Conservation (phyloP, 2,329 filamentous ascomycete genomes). For the Aaosphaeria arxii region DNA sequence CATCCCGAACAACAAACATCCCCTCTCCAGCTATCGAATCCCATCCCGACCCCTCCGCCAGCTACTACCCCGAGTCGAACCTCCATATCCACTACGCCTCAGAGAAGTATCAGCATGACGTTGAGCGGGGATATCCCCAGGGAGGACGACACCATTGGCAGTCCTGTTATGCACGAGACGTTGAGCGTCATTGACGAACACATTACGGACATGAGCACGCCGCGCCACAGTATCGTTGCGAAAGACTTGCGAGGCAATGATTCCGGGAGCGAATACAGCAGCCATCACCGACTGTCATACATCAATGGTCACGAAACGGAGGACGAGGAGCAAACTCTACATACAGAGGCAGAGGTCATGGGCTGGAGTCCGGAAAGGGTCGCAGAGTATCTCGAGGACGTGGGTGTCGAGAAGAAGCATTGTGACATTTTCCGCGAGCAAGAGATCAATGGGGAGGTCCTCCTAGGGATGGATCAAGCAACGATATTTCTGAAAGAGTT, state of each 20-base stretch:
- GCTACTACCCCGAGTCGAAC: conserved; percentile 13
- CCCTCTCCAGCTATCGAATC: neutral
- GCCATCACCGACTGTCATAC: conserved; percentile 77
- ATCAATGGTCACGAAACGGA: conserved; percentile 94
- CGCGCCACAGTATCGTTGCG: conserved; percentile 51
- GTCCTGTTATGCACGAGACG: conserved; percentile 88
- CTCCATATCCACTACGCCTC: conserved; percentile 11
- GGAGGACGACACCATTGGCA: conserved; percentile 50
- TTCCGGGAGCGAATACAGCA: conserved; percentile 89
- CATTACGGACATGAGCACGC: conserved; percentile 78
- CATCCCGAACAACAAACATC: conserved; percentile 14
- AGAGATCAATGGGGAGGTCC: conserved; percentile 90
- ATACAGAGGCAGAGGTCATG: conserved; percentile 71
- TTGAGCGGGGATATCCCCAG: conserved; percentile 34
- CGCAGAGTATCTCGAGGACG: conserved; percentile 81
- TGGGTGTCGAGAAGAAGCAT: conserved; percentile 82
- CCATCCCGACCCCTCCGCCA: neutral
- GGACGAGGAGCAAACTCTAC: conserved; percentile 76
- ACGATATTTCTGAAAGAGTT: conserved; percentile 95
- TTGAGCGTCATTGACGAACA: conserved; percentile 96
- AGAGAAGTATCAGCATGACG: conserved; percentile 35
- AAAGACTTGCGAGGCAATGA: conserved; percentile 62
- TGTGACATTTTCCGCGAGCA: conserved; percentile 95
- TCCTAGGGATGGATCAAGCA: conserved; percentile 92
- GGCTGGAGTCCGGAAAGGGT: conserved; percentile 79